phyloP scores from a whole-genome alignment of 805 yeast genomes.

The Spathaspora girioi region DNA sequence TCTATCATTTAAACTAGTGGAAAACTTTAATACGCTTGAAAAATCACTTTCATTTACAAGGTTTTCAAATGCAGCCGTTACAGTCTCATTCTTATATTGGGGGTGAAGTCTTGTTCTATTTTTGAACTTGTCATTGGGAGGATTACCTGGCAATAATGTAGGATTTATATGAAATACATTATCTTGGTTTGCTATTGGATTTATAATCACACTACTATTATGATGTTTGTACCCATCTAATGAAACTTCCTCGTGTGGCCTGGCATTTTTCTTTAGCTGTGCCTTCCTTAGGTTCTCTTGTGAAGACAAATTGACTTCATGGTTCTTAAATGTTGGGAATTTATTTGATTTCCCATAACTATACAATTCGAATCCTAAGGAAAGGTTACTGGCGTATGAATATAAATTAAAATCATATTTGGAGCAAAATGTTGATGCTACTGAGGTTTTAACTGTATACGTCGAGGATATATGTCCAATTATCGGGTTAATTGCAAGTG shows the following conservation, averaged over 20 bases:
- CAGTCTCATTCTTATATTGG: slow-evolving; percentile 28
- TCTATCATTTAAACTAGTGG: slow-evolving; percentile 64
- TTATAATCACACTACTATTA: slow-evolving; percentile 10
- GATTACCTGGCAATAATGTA: slow-evolving; percentile 11
- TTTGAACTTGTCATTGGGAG: background rate
- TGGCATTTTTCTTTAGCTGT: background rate
- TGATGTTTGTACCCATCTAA: slow-evolving; percentile 2
- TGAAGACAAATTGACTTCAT: slow-evolving; percentile 4
- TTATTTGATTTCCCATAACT: slow-evolving; percentile 30
- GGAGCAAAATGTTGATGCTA: slow-evolving; percentile 73
- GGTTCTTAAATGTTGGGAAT: slow-evolving; percentile 3
- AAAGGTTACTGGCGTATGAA: slow-evolving; percentile 83
- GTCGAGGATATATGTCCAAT: slow-evolving; percentile 87
- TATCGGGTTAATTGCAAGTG: slow-evolving; percentile 82
- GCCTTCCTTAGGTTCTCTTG: slow-evolving; percentile 1
- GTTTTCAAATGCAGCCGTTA: slow-evolving; percentile 48
- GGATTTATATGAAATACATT: slow-evolving; percentile 27
- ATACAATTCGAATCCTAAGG: slow-evolving; percentile 86
- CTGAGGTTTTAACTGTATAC: slow-evolving; percentile 78
- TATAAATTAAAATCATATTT: slow-evolving; percentile 86
- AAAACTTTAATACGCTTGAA: slow-evolving; percentile 67
- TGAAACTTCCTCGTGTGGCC: background rate
- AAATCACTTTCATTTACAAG: slow-evolving; percentile 52
- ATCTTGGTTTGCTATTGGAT: slow-evolving; percentile 22
- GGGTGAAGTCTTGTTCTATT: slow-evolving; percentile 8